Percentiles rank a stretch among this genome's conserved stretches.
Conservation (phyloP, 257 asterid species). For the Gentiana dahurica region DNA sequence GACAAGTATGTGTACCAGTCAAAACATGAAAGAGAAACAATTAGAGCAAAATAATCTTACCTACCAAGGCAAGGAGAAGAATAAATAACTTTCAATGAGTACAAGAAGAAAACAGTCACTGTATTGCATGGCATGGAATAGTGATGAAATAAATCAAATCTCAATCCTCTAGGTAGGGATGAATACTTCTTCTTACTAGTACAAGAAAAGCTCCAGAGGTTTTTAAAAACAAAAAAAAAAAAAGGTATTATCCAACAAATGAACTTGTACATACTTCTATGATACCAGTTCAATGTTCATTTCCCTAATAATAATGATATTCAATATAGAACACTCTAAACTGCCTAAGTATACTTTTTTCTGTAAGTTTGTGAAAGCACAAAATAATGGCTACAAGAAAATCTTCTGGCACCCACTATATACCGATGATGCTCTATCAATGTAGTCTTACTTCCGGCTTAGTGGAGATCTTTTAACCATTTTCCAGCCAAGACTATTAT, state of each 20-base stretch:
- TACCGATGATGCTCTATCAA: conserved; percentile 6
- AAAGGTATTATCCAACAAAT: not conserved
- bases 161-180: no score
- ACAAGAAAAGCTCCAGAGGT: no score
- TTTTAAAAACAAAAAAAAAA: no score
- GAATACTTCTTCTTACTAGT: no score
- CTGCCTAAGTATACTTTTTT: conserved; percentile 37
- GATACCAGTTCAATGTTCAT: conserved; percentile 4
- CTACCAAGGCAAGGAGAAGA: no score
- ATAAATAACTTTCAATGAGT: no score
- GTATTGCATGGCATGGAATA: no score
- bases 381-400: conserved; percentile 17
- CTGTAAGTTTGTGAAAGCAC: conserved; percentile 12
- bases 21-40: no score
- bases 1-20: no score
- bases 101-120: no score
- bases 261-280: conserved; percentile 7
- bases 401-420: conserved; percentile 11
- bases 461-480: conserved; percentile 8
- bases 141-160: no score
- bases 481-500: conserved; percentile 15
- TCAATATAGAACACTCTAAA: conserved; percentile 8
- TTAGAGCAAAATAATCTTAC: no score
- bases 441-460: conserved; percentile 12
- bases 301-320: conserved; percentile 2